A percentile compares a stretch with the other conserved stretches of the same genome.
Evolutionary conservation across 148 eudicot genomes (phyloP).

Genomic region (Diospyros lotus): DNA sequence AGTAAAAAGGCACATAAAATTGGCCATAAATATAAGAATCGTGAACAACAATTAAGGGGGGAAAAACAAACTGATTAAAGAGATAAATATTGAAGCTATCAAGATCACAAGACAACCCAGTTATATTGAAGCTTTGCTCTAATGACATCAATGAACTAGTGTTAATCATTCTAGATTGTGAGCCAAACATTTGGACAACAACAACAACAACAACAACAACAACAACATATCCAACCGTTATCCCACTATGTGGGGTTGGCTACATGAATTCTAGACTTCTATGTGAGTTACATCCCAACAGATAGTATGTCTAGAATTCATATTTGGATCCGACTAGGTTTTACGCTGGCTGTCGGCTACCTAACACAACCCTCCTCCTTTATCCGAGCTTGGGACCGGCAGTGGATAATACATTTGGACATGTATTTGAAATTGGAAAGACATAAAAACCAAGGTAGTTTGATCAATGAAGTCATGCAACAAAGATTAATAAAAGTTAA

Average conservation of each 20-base stretch:
- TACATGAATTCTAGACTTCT: no score
- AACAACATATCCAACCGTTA: no score
- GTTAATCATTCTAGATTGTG: not conserved
- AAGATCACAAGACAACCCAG: not conserved
- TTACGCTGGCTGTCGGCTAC: no score
- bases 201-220: no score
- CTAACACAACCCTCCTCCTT: no score
- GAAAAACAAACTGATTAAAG: not conserved
- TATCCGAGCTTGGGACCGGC: no score
- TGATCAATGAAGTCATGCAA: not conserved
- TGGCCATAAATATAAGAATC: slow-evolving; percentile 9
- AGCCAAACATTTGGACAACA: not conserved
- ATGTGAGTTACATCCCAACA: no score
- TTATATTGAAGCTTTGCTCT: not conserved
- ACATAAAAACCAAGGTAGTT: not conserved
- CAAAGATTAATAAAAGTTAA: not conserved
- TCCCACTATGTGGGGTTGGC: no score
- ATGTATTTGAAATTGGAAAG: not conserved
- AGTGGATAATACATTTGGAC: not conserved
- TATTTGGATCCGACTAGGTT: no score
- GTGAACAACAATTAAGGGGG: not conserved
- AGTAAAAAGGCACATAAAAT: slow-evolving; percentile 18
- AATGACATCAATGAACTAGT: not conserved
- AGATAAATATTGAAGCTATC: not conserved
- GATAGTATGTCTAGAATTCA: no score